phyloP scores from a whole-genome alignment of 1,284 basidiomycete species.

The Puccinia polysora region DNA sequence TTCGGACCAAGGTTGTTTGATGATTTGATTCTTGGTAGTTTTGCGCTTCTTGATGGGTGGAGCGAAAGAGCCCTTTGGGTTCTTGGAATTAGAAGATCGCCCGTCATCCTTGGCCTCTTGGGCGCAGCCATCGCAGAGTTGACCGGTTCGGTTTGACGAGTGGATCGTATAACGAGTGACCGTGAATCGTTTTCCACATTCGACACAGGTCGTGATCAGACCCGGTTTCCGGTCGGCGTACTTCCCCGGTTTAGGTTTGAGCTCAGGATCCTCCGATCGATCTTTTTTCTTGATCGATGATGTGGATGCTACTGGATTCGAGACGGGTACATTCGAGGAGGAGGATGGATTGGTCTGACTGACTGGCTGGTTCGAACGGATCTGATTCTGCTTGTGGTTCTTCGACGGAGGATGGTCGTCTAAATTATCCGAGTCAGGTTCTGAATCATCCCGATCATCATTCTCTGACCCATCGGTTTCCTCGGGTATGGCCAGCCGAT shows the following conservation, averaged over 20 bases:
- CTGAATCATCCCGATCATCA: slow-evolving; percentile 41
- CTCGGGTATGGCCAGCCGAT: slow-evolving; percentile 58
- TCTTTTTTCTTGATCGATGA: slow-evolving; percentile 1
- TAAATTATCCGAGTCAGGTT: slow-evolving; percentile 23
- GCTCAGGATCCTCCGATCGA: neutral
- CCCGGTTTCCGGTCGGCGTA: slow-evolving; percentile 63
- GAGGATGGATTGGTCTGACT: neutral
- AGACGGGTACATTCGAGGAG: neutral
- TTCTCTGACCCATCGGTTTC: slow-evolving; percentile 35
- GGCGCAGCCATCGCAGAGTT: slow-evolving; percentile 72
- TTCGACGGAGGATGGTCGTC: slow-evolving; percentile 6
- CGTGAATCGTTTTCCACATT: slow-evolving; percentile 78
- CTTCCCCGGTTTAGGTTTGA: slow-evolving; percentile 33
- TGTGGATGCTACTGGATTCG: neutral
- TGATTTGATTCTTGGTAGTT: slow-evolving; percentile 61
- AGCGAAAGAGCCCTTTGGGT: slow-evolving; percentile 71
- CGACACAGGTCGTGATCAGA: slow-evolving; percentile 73
- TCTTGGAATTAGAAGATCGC: slow-evolving; percentile 53
- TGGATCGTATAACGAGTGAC: slow-evolving; percentile 71
- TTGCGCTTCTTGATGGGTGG: slow-evolving; percentile 63
- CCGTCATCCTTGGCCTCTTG: slow-evolving; percentile 56
- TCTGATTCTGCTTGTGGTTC: too few relatives aligned
- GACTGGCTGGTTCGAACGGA: neutral
- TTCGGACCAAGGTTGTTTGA: slow-evolving; percentile 28
- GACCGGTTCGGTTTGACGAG: slow-evolving; percentile 65